These are phyloP conservation scores for Fusarium sp. DNA, from an alignment of 2,329 filamentous ascomycete species.

Conservation along the genomic window DNA sequence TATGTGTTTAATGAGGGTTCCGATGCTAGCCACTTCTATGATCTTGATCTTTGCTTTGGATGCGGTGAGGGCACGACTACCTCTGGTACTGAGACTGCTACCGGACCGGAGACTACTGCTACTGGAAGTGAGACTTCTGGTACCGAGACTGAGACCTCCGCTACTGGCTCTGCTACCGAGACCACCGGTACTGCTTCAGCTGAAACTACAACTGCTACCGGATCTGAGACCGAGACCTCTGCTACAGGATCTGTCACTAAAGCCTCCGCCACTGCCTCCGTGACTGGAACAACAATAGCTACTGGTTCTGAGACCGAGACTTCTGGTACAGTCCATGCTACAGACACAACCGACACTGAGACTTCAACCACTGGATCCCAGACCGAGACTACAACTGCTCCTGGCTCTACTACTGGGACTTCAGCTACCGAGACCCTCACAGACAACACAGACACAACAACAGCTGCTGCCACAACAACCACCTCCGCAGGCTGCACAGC, in stretches of 20 bases:
- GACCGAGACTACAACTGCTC: background rate
- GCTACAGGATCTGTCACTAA: background rate
- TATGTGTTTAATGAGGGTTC: background rate
- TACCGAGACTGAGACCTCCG: background rate
- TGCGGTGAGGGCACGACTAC: constrained; percentile 24
- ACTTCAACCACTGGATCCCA: background rate
- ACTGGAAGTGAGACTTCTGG: background rate
- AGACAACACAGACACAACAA: background rate
- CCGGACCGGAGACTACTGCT: background rate
- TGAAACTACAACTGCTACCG: background rate
- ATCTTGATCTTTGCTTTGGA: constrained; percentile 33
- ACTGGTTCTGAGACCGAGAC: background rate
- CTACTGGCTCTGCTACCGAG: background rate
- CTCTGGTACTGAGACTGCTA: constrained; percentile 12
- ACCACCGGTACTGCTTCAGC: background rate
- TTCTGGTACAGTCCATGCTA: background rate
- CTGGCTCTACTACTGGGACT: background rate
- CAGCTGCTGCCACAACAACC: background rate
- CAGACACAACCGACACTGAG: background rate
- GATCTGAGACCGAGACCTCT: background rate
- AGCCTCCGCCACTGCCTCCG: background rate
- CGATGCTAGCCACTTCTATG: constrained; percentile 15
- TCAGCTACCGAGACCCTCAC: background rate
- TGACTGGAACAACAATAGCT: background rate
- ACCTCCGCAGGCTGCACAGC: background rate